Conservation (phyloP, 805 yeast species). For the Zygotorulaspora sp. region DNA sequence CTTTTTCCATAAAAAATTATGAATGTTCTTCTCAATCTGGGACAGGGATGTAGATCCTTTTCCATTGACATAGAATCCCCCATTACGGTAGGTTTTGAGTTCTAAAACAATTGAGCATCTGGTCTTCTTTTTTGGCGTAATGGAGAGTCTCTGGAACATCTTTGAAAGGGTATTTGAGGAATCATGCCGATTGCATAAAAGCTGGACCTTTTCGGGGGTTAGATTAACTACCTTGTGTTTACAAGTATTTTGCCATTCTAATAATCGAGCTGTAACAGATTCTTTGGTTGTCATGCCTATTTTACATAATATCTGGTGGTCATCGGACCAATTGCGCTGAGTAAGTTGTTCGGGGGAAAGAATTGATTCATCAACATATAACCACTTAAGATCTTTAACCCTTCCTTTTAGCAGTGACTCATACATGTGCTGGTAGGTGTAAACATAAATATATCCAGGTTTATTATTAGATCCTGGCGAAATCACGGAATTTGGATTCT, state of each 20-base stretch:
- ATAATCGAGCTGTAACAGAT: conserved; percentile 23
- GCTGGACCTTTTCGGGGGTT: conserved; percentile 24
- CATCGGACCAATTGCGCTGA: conserved; percentile 18
- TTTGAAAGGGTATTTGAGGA: conserved; percentile 4
- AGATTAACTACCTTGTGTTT: conserved; percentile 26
- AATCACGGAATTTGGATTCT: conserved; percentile 6
- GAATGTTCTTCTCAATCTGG: conserved; percentile 24
- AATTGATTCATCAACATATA: conserved; percentile 23
- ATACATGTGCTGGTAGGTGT: conserved; percentile 24
- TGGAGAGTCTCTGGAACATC: conserved; percentile 14
- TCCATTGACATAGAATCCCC: conserved; percentile 25
- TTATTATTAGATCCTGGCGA: conserved; percentile 1
- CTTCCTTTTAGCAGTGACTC: conserved; percentile 13
- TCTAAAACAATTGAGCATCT: neutral
- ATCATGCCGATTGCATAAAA: conserved; percentile 1
- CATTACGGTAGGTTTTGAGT: conserved; percentile 20
- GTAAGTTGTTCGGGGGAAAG: conserved; percentile 5
- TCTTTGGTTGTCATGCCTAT: conserved; percentile 32
- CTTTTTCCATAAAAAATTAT: conserved; percentile 27
- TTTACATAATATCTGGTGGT: conserved; percentile 25
- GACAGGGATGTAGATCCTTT: conserved; percentile 14
- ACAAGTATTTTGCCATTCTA: conserved; percentile 30
- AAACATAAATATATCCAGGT: conserved; percentile 29
- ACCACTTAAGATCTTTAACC: conserved; percentile 14
- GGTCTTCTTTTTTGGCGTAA: conserved; percentile 2